Evolutionary conservation across 2,329 filamentous ascomycete species (phyloP).

Genomic region (Pseudofabraea citricarpa): DNA sequence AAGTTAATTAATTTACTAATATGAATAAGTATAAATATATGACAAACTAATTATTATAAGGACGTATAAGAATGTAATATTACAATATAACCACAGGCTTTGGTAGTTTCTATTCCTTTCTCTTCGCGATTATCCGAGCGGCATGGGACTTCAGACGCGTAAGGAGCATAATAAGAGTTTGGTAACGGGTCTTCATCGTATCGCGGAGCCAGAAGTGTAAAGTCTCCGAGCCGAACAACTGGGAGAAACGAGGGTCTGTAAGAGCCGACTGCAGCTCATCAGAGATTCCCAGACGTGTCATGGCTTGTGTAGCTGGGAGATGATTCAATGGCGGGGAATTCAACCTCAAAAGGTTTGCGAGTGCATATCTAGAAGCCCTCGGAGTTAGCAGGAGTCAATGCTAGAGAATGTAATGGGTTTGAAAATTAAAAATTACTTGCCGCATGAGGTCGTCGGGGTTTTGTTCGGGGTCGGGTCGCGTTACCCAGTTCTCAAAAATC

Average conservation of each 20-base stretch:
- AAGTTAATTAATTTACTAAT: no score
- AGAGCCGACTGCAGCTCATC: neutral
- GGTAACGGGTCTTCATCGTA: neutral
- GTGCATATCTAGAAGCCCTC: neutral
- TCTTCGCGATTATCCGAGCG: neutral
- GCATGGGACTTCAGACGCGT: neutral
- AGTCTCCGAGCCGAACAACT: neutral
- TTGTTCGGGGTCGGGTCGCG: neutral
- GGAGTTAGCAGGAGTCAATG: neutral
- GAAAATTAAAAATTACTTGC: neutral
- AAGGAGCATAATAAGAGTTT: neutral
- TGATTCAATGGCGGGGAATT: neutral
- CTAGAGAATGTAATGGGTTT: neutral
- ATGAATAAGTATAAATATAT: no score
- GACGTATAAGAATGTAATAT: no score
- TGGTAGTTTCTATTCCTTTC: neutral
- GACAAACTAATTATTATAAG: no score
- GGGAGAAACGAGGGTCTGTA: neutral
- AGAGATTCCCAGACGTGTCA: neutral
- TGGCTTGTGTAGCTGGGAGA: neutral
- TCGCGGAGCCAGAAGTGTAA: neutral
- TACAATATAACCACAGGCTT: no score
- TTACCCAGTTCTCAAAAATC: neutral
- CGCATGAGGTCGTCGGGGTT: neutral
- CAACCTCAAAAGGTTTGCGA: neutral